A percentile compares a stretch with the other conserved stretches of the same genome.
Evolutionary conservation across 169 alveolate species (phyloP).

Genomic region (Cryptosporidium ryanae): DNA sequence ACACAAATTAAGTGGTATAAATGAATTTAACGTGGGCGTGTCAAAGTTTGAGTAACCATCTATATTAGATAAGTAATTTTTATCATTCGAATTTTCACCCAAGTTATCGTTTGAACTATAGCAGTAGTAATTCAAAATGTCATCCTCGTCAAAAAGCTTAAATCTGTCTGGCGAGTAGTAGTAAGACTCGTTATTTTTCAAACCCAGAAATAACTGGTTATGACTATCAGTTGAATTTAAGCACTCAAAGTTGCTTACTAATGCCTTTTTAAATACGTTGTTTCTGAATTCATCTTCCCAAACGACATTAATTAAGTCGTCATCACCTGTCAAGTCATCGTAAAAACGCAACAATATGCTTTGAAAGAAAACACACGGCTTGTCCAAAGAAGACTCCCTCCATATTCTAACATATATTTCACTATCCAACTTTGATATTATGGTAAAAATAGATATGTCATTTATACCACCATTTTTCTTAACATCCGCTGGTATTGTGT

Average conservation of each 20-base stretch:
- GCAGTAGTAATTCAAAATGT: conserved; percentile 6
- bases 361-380: conserved; percentile 42
- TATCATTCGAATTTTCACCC: neutral
- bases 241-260: neutral
- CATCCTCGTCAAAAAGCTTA: conserved; percentile 13
- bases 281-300: conserved; percentile 21
- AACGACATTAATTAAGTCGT: conserved; percentile 7
- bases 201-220: neutral
- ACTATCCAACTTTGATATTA: conserved; percentile 2
- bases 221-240: neutral
- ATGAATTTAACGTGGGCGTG: conserved; percentile 12
- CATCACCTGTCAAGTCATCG: neutral
- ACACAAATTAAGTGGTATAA: conserved; percentile 42
- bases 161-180: conserved; percentile 40
- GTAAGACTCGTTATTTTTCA: conserved; percentile 10
- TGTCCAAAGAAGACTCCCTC: conserved; percentile 65
- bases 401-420: conserved; percentile 33
- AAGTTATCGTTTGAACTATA: neutral
- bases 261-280: too few species aligned
- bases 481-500: conserved; percentile 9
- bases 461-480: conserved; percentile 31
- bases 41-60: neutral
- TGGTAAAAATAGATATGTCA: conserved; percentile 21
- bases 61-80: neutral
- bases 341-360: conserved; percentile 8